Percentiles rank a stretch among this genome's conserved stretches.
These are phyloP conservation scores for Apiotrichum siamense DNA, from an alignment of 1,284 basidiomycete species.

Conservation along the genomic window DNA sequence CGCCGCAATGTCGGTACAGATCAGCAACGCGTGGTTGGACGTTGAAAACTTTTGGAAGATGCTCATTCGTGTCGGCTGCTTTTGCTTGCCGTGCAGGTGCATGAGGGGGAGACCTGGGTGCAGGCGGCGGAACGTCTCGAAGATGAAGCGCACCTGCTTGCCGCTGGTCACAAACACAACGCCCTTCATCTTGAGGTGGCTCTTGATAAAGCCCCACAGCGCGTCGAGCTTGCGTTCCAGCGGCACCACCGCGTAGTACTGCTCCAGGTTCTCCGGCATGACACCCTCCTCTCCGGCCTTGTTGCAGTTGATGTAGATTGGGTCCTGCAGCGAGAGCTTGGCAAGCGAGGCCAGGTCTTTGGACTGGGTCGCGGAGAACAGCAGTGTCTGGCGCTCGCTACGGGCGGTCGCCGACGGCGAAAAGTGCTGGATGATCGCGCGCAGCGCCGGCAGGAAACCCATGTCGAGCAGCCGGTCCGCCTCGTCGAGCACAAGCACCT, in stretches of 20 bases:
- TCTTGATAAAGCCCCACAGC: conserved; percentile 92
- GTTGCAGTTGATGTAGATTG: conserved; percentile 67
- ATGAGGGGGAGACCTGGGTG: conserved; percentile 87
- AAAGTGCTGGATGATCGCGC: conserved; percentile 77
- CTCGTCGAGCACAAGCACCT: conserved; percentile 93
- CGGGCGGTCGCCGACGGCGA: conserved; percentile 57
- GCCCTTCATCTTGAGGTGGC: conserved; percentile 83
- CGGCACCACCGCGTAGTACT: conserved; percentile 79
- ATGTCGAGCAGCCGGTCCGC: conserved; percentile 95
- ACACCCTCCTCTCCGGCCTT: conserved; percentile 50
- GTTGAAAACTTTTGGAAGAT: conserved; percentile 77
- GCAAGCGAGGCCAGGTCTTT: conserved; percentile 85
- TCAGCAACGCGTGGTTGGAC: conserved; percentile 71
- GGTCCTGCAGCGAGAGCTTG: conserved; percentile 78
- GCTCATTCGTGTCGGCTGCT: conserved; percentile 77
- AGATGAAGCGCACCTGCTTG: conserved; percentile 90
- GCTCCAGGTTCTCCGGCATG: conserved; percentile 69
- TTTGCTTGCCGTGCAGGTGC: conserved; percentile 94
- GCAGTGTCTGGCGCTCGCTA: conserved; percentile 70
- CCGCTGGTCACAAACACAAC: conserved; percentile 93
- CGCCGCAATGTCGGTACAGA: conserved; percentile 97
- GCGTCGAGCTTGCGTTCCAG: conserved; percentile 86
- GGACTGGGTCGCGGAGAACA: conserved; percentile 96
- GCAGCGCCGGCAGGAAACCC: conserved; percentile 84
- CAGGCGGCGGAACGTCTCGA: conserved; percentile 90